phyloP scores from a whole-genome alignment of 495 filamentous ascomycete species.

The Lichina pygmaea region DNA sequence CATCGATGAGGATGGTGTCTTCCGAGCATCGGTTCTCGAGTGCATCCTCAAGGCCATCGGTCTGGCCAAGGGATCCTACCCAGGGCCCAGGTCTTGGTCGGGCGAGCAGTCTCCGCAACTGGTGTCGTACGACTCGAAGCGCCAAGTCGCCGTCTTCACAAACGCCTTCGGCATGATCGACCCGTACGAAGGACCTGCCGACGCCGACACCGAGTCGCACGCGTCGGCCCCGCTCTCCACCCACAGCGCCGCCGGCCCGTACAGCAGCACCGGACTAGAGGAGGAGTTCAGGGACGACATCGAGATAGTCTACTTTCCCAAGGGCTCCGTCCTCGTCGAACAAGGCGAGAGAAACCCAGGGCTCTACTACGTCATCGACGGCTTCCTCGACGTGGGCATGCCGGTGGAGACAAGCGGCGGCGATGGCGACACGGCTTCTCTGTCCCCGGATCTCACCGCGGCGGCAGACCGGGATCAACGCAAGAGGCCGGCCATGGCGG shows the following conservation, averaged over 20 bases:
- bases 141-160: slow-evolving; percentile 60
- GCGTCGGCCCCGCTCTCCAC: slow-evolving; percentile 36
- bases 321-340: slow-evolving; percentile 86
- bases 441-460: slow-evolving; percentile 3
- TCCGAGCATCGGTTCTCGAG: slow-evolving; percentile 72
- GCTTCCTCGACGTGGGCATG: slow-evolving; percentile 79
- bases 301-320: slow-evolving; percentile 94
- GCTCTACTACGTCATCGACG: slow-evolving; percentile 92
- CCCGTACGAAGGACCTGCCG: slow-evolving; percentile 52
- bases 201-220: slow-evolving; percentile 72
- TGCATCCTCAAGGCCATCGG: slow-evolving; percentile 93
- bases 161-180: slow-evolving; percentile 94
- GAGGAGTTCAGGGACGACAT: slow-evolving; percentile 67
- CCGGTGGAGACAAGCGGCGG: slow-evolving; percentile 22
- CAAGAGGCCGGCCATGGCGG: slow-evolving; percentile 19
- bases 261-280: slow-evolving; percentile 26
- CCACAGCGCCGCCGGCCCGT: slow-evolving; percentile 23
- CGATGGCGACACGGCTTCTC: slow-evolving; percentile 8
- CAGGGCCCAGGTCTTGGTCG: slow-evolving; percentile 34
- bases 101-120: slow-evolving; percentile 64
- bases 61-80: slow-evolving; percentile 36
- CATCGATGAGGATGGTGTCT: slow-evolving; percentile 52
- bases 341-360: slow-evolving; percentile 90
- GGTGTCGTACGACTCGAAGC: slow-evolving; percentile 58
- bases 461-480: slow-evolving; percentile 23